These are phyloP conservation scores for Flaveria linearis DNA, from an alignment of 129 eudicot species.

Conservation along the genomic window DNA sequence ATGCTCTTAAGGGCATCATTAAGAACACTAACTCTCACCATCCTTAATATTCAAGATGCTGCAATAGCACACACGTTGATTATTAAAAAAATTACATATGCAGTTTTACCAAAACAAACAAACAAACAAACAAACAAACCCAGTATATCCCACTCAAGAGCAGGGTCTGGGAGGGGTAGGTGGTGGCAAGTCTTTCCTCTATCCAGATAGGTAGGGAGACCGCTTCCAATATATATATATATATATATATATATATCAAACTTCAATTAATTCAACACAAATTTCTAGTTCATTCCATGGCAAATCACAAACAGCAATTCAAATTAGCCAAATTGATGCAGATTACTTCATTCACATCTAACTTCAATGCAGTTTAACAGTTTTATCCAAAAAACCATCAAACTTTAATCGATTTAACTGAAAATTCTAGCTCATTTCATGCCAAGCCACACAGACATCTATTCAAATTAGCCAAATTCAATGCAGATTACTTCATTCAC, in stretches of 20 bases:
- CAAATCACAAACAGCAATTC: background rate
- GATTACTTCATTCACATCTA: background rate
- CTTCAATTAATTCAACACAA: too few relatives aligned
- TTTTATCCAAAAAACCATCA: background rate
- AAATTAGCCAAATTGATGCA: background rate
- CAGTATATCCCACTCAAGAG: too few relatives aligned
- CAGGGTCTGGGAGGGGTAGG: too few relatives aligned
- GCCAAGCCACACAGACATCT: background rate
- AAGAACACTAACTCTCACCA: slow-evolving; percentile 65
- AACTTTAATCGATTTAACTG: background rate
- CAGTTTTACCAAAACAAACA: too few relatives aligned
- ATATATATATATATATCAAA: too few relatives aligned
- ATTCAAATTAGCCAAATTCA: background rate
- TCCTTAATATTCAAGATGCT: slow-evolving; percentile 34
- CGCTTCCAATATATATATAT: too few relatives aligned
- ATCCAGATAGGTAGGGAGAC: too few relatives aligned
- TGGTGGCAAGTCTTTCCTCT: too few relatives aligned
- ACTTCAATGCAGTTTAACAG: background rate
- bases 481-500: background rate
- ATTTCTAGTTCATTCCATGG: background rate
- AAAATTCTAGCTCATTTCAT: background rate
- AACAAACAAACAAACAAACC: too few relatives aligned
- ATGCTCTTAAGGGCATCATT: slow-evolving; percentile 63
- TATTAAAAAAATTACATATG: background rate
- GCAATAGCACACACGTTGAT: background rate